Evolutionary conservation across 2,329 filamentous ascomycete genomes (phyloP), one percentile per base, ranked within the genome.

Genomic region (Aspergillus sp.): DNA sequence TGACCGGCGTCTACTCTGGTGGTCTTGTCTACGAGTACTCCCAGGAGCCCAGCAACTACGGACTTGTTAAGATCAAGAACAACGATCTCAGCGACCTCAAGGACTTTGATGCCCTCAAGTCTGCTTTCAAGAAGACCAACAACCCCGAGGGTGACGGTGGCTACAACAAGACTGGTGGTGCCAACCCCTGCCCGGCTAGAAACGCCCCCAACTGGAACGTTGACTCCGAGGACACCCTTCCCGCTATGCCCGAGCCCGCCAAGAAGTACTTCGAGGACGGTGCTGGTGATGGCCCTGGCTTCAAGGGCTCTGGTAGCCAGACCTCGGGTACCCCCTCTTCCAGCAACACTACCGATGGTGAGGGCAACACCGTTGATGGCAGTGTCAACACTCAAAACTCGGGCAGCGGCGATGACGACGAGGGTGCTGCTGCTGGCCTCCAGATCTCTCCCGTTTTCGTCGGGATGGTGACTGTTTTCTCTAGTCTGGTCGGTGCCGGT

Each of bases 21-120:
- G 95, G 95, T 74, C 85, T 99, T 40, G 90, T 97, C 75, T 99
- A 97, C 79, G 93, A 98, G 78, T 99, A 96, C 81, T 88, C 90
- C 9, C 90, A 96, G 77, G 91, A 96, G 76, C 82, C 82, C 60
- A 91, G 87, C 78, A 82, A 87, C 46, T 98, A 87, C 75, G 93
- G 93, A 63, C 87, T 96, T 58, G 91, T 93, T 71, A 77, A 84
- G 57, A 80, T 95, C 69, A 70, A 75, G 47, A 83, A 82, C 62
- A 68, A 75, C 71, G 76, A 75, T 27, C 82, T 90, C 33, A 78
- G 77, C 33, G 83, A 88, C 63, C 77, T 82, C 35, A 62, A 75
- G 41, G 90, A 93, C 69, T 96, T 88, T 76, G 73, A 77, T 47
- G 77, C 79, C 50, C 79, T 87, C 56, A 79, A 82, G 75, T 67